Percentiles rank a stretch among this genome's conserved stretches.
phyloP scores from a whole-genome alignment of 2,329 filamentous ascomycete species.

The Scedosporium boydii region DNA sequence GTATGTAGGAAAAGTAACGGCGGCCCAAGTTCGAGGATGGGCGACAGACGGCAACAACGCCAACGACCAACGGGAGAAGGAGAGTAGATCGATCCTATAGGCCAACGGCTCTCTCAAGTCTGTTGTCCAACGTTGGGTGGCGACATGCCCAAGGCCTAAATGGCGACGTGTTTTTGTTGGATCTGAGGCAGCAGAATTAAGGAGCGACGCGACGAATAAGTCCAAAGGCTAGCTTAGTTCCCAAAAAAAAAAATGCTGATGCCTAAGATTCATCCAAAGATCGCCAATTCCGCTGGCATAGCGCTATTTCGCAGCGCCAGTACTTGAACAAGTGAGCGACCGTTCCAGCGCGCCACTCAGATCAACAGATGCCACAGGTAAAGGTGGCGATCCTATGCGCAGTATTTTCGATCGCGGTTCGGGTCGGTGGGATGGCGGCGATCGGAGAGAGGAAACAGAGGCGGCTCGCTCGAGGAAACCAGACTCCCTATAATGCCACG shows the following conservation, averaged over 20 bases:
- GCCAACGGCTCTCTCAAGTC: neutral
- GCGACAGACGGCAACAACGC: too few species aligned
- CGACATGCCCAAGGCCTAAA: neutral
- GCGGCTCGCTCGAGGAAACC: slow-evolving; percentile 1
- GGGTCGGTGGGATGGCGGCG: neutral
- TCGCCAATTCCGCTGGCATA: too few species aligned
- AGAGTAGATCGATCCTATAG: too few species aligned
- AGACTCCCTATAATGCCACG: neutral
- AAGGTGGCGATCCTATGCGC: neutral
- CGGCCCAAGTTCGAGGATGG: too few species aligned
- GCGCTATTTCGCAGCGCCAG: too few species aligned
- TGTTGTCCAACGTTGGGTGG: neutral
- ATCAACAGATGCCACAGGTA: neutral
- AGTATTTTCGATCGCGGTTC: neutral
- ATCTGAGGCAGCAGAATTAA: neutral
- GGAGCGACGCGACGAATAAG: neutral
- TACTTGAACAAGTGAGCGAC: neutral
- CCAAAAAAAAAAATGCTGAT: neutral
- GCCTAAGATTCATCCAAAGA: neutral
- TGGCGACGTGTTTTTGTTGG: neutral
- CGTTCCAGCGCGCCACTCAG: slow-evolving; percentile 1
- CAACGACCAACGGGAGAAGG: too few species aligned
- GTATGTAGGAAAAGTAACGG: too few species aligned
- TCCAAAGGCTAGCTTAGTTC: too few species aligned
- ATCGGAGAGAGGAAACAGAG: neutral